These are phyloP conservation scores for Suillus placidus DNA, from an alignment of 768 basidiomycete genomes.

Conservation along the genomic window DNA sequence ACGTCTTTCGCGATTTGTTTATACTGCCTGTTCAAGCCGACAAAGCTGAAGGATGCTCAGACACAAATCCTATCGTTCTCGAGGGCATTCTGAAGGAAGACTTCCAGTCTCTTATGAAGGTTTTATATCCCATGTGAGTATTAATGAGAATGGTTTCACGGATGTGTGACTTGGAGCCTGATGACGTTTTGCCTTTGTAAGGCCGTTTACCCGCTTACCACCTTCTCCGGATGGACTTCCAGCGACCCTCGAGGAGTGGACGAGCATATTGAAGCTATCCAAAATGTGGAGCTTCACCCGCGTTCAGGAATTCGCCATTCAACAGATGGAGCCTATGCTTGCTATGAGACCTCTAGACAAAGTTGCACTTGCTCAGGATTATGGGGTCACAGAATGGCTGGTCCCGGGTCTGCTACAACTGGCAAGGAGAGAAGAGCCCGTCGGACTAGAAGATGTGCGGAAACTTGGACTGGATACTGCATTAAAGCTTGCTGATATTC, in stretches of 20 bases:
- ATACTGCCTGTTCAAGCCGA: constrained; percentile 17
- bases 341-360: constrained; percentile 23
- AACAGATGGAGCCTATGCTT: constrained; percentile 21
- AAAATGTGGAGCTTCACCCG: constrained; percentile 40
- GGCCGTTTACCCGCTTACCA: neutral
- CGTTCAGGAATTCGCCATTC: constrained; percentile 34
- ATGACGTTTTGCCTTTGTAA: neutral
- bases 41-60: constrained; percentile 22
- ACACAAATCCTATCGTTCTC: constrained; percentile 27
- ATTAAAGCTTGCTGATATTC: constrained; percentile 25
- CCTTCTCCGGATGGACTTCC: constrained; percentile 5
- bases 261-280: constrained; percentile 41
- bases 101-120: constrained; percentile 29
- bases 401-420: constrained; percentile 26
- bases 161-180: neutral
- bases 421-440: constrained; percentile 15
- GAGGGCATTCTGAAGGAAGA: constrained; percentile 26
- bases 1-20: constrained; percentile 30
- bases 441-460: constrained; percentile 19
- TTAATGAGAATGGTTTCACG: neutral
- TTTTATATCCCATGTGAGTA: constrained; percentile 24
- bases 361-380: constrained; percentile 33
- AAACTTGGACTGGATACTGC: constrained; percentile 19
- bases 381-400: constrained; percentile 39
- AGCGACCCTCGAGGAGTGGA: constrained; percentile 35